These are phyloP conservation scores for Firmiana major DNA, from an alignment of 345 rosid genomes.

Conservation along the genomic window DNA sequence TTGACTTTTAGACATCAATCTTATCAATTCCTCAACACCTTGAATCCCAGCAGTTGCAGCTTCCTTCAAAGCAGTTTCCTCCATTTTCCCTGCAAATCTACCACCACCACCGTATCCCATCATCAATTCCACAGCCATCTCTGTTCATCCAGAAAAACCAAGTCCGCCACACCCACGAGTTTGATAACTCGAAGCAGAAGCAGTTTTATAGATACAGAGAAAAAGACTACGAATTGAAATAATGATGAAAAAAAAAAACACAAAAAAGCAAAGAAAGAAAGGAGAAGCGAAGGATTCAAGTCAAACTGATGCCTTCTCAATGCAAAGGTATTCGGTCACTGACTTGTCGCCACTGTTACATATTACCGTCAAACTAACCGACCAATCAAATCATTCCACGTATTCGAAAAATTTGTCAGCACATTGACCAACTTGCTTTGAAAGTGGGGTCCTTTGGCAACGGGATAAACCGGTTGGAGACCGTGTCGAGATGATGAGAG, in stretches of 20 bases:
- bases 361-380: conserved; percentile 25
- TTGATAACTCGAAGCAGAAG: not conserved
- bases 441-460: conserved; percentile 25
- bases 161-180: not conserved
- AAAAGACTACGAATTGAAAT: not conserved
- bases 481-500: conserved; percentile 22
- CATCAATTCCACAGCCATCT: conserved; percentile 70
- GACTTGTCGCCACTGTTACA: conserved; percentile 23
- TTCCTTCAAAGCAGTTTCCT: conserved; percentile 58
- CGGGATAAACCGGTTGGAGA: conserved; percentile 25
- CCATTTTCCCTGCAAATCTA: conserved; percentile 34
- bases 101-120: conserved; percentile 39
- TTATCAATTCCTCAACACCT: conserved; percentile 70
- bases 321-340: conserved; percentile 23
- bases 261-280: conserved; percentile 2
- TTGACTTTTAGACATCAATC: conserved; percentile 42
- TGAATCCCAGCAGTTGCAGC: conserved; percentile 80
- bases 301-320: conserved; percentile 35
- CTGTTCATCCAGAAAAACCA: conserved; percentile 13
- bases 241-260: not conserved
- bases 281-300: conserved; percentile 20
- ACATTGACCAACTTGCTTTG: conserved; percentile 33
- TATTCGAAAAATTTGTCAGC: conserved; percentile 15
- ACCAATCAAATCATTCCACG: conserved; percentile 25
- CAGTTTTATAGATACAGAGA: not conserved